phyloP scores from a whole-genome alignment of 495 filamentous ascomycete species.

The Aspergillus ostianus region DNA sequence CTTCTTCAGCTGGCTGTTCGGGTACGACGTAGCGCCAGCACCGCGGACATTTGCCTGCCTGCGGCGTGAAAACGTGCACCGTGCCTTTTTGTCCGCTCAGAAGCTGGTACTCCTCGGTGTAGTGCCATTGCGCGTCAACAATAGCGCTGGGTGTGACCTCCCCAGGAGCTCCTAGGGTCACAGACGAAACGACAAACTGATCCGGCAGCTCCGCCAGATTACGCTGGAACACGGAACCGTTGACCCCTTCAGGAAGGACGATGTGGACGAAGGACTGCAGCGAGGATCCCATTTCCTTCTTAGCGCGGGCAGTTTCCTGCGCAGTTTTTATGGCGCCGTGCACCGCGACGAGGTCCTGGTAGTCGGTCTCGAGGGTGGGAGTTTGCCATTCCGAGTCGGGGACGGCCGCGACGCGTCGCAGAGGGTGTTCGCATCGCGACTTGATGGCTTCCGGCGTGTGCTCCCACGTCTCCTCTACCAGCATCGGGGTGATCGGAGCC shows the following conservation, averaged over 20 bases:
- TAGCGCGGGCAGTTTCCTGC: constrained; percentile 63
- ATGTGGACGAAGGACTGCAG: constrained; percentile 67
- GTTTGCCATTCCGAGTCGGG: constrained; percentile 39
- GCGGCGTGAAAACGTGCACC: constrained; percentile 66
- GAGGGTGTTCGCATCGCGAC: constrained; percentile 43
- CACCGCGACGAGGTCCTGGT: constrained; percentile 56
- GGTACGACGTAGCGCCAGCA: constrained; percentile 79
- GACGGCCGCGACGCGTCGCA: constrained; percentile 34
- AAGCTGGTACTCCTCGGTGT: constrained; percentile 52
- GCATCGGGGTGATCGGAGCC: constrained; percentile 74
- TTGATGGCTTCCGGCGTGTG: constrained; percentile 66
- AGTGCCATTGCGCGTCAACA: constrained; percentile 51
- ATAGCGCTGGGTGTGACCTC: constrained; percentile 26
- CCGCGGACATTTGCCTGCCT: constrained; percentile 70
- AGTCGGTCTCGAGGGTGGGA: constrained; percentile 41
- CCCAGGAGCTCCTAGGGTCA: constrained; percentile 46
- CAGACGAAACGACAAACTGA: constrained; percentile 75
- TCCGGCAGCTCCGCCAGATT: constrained; percentile 63
- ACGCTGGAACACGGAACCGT: constrained; percentile 43
- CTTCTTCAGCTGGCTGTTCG: constrained; percentile 49
- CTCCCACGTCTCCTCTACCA: constrained; percentile 87
- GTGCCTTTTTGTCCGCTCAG: constrained; percentile 39
- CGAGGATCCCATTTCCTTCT: constrained; percentile 70
- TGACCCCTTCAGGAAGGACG: constrained; percentile 23
- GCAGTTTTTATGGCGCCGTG: constrained; percentile 63